Base-by-base conservation (phyloP, 331 rosid species). In the Malus hybrid region DNA sequence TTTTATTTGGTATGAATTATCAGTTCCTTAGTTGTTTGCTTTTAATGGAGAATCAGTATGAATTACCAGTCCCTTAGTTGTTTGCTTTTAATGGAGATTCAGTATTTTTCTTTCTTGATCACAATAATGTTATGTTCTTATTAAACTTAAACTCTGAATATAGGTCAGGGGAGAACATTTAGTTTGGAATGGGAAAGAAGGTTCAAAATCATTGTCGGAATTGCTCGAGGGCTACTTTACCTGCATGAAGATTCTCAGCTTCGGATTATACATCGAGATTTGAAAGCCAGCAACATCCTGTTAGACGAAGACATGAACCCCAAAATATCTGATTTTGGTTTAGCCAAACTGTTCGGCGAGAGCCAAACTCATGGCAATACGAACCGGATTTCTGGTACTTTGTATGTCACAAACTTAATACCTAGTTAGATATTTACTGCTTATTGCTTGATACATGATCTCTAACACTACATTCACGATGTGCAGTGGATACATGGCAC, bases 351-450 rank as follows among this genome's bases (percentile, higher is more conserved):
- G 33, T 80, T 84, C 63, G 7, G 5, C 20, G 75, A 42, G 2
- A 69, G 82, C 82, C 80, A 80, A 59, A 80, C 77, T 22, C 80
- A 80, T 3, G 87, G 75, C 55, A 77, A 84, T 42, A 84, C 87
- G 33, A 73, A 80, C 28, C 55, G 66, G 32, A 77, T 80, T n/a
- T 80, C 78, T 13, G 84, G 87, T 24, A 83, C 82, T 22, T 80
- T 42, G 46, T 42, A 42, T 42, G 46, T 42, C 46, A 42, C 46
- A 42, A 42, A 42, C 46, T 42, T 42, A 42, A 10, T 42, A 10
- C 46, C 46, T 68, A 46, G 36, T 24, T 68, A 13, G 16, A 34
- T 7, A 12, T 4, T 13, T 15, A 20, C 5, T 24, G 24, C 6
- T 44, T 14, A 68, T 22, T 24, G 59, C 44, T 31, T 16, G 44